These are phyloP conservation scores for Coemansia sp. DNA, from an alignment of 192 early-diverging fungal genomes.

Conservation along the genomic window DNA sequence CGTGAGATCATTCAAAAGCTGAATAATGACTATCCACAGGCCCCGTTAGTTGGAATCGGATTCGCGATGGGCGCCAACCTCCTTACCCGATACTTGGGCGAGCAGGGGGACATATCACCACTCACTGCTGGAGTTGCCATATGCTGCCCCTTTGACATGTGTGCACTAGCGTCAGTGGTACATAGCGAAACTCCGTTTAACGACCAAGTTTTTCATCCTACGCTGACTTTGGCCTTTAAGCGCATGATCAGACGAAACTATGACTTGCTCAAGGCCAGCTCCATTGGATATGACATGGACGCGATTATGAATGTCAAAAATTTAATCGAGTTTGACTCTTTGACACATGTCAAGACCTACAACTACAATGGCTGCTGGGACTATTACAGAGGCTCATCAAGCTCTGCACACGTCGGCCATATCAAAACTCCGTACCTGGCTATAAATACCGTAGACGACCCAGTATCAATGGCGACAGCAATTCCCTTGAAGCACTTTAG, in stretches of 20 bases:
- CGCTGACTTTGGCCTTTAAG: conserved; percentile 49
- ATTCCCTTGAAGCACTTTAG: conserved; percentile 66
- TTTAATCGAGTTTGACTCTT: conserved; percentile 75
- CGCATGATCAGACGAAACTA: conserved; percentile 21
- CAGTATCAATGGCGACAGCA: conserved; percentile 58
- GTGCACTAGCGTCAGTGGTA: conserved; percentile 28
- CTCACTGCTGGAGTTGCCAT: conserved; percentile 27
- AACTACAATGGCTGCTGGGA: conserved; percentile 74
- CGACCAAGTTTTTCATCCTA: conserved; percentile 41
- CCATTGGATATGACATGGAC: conserved; percentile 38
- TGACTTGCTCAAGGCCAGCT: conserved; percentile 38
- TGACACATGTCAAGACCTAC: conserved; percentile 60
- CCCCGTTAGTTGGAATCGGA: background rate
- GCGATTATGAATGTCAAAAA: conserved; percentile 50
- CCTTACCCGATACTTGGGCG: conserved; percentile 9
- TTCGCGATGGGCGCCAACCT: conserved; percentile 5
- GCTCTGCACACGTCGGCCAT: conserved; percentile 39
- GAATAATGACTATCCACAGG: background rate
- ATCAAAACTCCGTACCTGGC: conserved; percentile 72
- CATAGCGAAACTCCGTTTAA: conserved; percentile 19
- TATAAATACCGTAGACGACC: conserved; percentile 77
- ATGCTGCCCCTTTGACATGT: conserved; percentile 77
- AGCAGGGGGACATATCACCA: background rate
- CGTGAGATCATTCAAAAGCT: background rate
- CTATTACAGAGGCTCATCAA: conserved; percentile 63